Evolutionary conservation across 768 basidiomycete species (phyloP).

Genomic region (Phylloporus arenicola): DNA sequence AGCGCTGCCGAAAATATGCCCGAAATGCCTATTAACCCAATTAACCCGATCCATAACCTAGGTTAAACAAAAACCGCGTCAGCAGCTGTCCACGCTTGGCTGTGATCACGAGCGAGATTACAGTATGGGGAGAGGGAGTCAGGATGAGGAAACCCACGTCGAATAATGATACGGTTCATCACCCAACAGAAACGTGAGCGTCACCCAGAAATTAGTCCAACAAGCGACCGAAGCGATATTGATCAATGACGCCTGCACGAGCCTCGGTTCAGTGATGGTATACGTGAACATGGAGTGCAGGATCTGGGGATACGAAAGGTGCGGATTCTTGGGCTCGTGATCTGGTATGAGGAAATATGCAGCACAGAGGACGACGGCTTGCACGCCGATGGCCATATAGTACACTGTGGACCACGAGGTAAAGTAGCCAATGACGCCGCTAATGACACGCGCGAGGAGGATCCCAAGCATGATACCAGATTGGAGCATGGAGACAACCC

Average conservation of each 20-base stretch:
- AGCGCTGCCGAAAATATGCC: slow-evolving; percentile 31
- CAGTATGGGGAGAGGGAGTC: not conserved
- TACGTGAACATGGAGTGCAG: slow-evolving; percentile 37
- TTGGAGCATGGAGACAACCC: slow-evolving; percentile 30
- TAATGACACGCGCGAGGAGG: slow-evolving; percentile 28
- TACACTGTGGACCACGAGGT: slow-evolving; percentile 38
- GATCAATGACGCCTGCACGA: slow-evolving; percentile 33
- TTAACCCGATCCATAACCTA: slow-evolving; percentile 38
- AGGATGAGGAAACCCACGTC: slow-evolving; percentile 18
- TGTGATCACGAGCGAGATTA: not conserved
- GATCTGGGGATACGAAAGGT: slow-evolving; percentile 32
- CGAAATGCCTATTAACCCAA: slow-evolving; percentile 43
- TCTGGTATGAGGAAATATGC: slow-evolving; percentile 37
- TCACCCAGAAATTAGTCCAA: slow-evolving; percentile 36
- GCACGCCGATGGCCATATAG: slow-evolving; percentile 37
- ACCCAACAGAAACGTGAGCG: slow-evolving; percentile 43
- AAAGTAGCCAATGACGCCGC: slow-evolving; percentile 39
- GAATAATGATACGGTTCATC: slow-evolving; percentile 37
- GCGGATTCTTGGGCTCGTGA: slow-evolving; percentile 35
- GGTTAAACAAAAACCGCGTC: not conserved
- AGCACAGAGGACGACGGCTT: slow-evolving; percentile 24
- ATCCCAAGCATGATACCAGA: slow-evolving; percentile 28
- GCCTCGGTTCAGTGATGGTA: slow-evolving; percentile 36
- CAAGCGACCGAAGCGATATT: slow-evolving; percentile 27
- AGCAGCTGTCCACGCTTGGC: not conserved